These are phyloP conservation scores for Aspergillus coremiiformis DNA, from an alignment of 495 filamentous ascomycete genomes.

Conservation along the genomic window DNA sequence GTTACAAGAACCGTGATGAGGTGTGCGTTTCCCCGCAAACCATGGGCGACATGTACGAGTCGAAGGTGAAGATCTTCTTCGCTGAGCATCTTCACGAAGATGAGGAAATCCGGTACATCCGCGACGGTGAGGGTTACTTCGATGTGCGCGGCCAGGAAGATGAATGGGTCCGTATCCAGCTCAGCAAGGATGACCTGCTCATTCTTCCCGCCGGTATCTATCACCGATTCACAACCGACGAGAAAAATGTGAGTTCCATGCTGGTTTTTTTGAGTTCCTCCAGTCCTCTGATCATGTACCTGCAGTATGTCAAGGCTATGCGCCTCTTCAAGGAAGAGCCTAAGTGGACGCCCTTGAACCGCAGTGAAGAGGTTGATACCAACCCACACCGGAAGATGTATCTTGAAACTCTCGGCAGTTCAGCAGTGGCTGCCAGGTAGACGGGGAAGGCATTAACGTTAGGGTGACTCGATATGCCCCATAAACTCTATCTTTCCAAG, in stretches of 20 bases:
- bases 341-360: conserved; percentile 94
- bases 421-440: conserved; percentile 26
- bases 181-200: conserved; percentile 68
- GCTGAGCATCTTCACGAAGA: conserved; percentile 95
- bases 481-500: not conserved
- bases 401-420: conserved; percentile 34
- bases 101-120: conserved; percentile 97
- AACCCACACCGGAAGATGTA: conserved; percentile 77
- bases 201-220: conserved; percentile 96
- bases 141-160: conserved; percentile 69
- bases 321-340: conserved; percentile 97
- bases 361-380: conserved; percentile 65
- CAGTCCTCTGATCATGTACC: conserved; percentile 11
- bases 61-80: conserved; percentile 90
- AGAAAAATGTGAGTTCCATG: conserved; percentile 63
- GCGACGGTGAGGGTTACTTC: conserved; percentile 86
- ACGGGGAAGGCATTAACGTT: not conserved
- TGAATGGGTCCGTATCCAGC: conserved; percentile 77
- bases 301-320: conserved; percentile 91
- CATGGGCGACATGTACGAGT: conserved; percentile 75
- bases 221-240: conserved; percentile 93
- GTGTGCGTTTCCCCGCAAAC: conserved; percentile 79
- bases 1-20: conserved; percentile 93
- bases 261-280: not conserved
- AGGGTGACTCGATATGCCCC: not conserved